Conservation (phyloP, 371 early-diverging fungal genomes). For the Haplosporangium sp. region DNA sequence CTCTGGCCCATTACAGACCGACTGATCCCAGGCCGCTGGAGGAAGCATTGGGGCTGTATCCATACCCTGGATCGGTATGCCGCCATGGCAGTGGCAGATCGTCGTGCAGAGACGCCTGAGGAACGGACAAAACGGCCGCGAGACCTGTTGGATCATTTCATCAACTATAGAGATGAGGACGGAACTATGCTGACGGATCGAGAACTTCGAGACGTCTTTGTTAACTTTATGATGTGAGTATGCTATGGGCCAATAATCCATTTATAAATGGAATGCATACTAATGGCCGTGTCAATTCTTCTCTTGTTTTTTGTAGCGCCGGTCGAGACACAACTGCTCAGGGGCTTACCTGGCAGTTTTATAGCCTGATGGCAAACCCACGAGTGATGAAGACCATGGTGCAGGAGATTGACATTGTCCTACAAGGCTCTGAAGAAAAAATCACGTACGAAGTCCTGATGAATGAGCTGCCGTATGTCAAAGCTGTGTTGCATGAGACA, state of each 20-base stretch:
- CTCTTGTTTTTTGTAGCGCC: conserved; percentile 54
- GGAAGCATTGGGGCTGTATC: conserved; percentile 24
- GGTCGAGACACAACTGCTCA: conserved; percentile 66
- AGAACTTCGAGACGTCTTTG: conserved; percentile 45
- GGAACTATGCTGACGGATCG: conserved; percentile 60
- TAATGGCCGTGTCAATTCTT: conserved; percentile 68
- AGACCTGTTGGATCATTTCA: conserved; percentile 71
- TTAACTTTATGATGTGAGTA: conserved; percentile 44
- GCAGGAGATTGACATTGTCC: conserved; percentile 32
- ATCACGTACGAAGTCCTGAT: conserved; percentile 49
- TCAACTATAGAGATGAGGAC: conserved; percentile 62
- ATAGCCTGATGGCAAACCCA: conserved; percentile 40
- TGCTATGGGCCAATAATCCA: no score
- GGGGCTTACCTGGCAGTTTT: conserved; percentile 49
- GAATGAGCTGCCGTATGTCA: conserved; percentile 39
- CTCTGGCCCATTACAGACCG: conserved; percentile 40
- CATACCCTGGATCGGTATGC: conserved; percentile 62
- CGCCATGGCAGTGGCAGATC: conserved; percentile 54
- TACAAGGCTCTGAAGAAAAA: conserved; percentile 15
- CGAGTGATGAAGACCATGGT: conserved; percentile 36
- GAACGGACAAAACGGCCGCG: conserved; percentile 44
- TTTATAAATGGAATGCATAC: conserved; percentile 60
- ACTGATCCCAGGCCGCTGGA: conserved; percentile 20
- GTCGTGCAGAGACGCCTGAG: conserved; percentile 55
- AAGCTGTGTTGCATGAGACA: conserved; percentile 46